phyloP scores from a whole-genome alignment of 129 eudicot species.

The Kitagawia praeruptora region DNA sequence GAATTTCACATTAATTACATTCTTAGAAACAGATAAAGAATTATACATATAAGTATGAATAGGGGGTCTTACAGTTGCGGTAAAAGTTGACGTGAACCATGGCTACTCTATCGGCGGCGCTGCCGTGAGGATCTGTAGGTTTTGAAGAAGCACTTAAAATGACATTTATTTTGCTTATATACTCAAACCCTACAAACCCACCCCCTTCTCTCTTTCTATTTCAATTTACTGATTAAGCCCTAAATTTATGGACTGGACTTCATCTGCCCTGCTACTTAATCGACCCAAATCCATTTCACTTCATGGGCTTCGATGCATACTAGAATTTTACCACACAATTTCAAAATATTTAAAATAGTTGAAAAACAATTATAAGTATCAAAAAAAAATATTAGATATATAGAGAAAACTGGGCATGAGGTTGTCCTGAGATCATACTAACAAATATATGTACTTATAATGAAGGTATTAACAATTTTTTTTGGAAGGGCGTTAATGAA shows the following conservation, averaged over 20 bases:
- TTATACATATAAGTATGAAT: no score
- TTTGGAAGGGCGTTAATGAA: no score
- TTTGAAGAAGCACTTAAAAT: not conserved
- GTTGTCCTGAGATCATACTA: no score
- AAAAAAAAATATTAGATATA: no score
- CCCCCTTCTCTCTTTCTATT: no score
- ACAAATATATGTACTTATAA: no score
- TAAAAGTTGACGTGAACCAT: constrained; percentile 31
- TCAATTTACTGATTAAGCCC: not conserved
- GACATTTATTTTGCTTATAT: not conserved
- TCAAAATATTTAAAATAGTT: no score
- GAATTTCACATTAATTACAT: not conserved
- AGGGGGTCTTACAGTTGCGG: constrained; percentile 26
- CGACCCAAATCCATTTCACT: not conserved
- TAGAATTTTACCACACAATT: no score
- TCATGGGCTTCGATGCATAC: no score
- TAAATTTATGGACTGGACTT: not conserved
- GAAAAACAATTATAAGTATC: no score
- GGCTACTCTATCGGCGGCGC: constrained; percentile 10
- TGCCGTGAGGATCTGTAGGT: not conserved
- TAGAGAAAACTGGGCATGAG: no score
- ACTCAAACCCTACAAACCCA: not conserved
- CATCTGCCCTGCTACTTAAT: not conserved
- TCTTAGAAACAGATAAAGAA: not conserved
- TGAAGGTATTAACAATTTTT: no score